Percentiles rank a stretch among this genome's conserved stretches.
Conservation (phyloP, 2,329 filamentous ascomycete genomes). For the Xylaria sp. region DNA sequence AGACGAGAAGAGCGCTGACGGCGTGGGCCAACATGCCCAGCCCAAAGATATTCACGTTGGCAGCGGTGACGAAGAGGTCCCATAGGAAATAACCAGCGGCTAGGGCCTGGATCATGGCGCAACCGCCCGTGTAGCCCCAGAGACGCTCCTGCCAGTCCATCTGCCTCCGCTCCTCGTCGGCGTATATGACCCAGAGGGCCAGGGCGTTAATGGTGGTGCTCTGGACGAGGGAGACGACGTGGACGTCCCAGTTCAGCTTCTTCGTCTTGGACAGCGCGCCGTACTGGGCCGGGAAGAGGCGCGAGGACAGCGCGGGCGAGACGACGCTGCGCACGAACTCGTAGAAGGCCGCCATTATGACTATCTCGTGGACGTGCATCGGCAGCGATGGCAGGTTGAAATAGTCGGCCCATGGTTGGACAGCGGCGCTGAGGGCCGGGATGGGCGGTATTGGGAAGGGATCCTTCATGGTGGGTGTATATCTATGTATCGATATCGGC, state of each 20-base stretch:
- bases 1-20: slow-evolving; percentile 77
- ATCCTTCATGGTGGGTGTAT: slow-evolving; percentile 69
- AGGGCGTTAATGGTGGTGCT: slow-evolving; percentile 76
- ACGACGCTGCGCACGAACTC: slow-evolving; percentile 73
- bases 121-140: slow-evolving; percentile 80
- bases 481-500: neutral
- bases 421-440: slow-evolving; percentile 66
- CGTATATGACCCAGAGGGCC: slow-evolving; percentile 78
- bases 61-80: slow-evolving; percentile 78
- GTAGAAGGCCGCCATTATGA: slow-evolving; percentile 75
- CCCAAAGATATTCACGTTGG: slow-evolving; percentile 78
- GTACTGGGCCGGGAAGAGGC: slow-evolving; percentile 73
- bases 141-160: slow-evolving; percentile 77
- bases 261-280: slow-evolving; percentile 69
- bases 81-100: slow-evolving; percentile 86
- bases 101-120: slow-evolving; percentile 79
- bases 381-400: slow-evolving; percentile 74
- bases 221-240: slow-evolving; percentile 86
- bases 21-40: slow-evolving; percentile 83
- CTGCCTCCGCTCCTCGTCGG: slow-evolving; percentile 72
- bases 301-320: slow-evolving; percentile 73
- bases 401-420: slow-evolving; percentile 72
- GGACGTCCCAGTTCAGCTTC: slow-evolving; percentile 84
- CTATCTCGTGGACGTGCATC: slow-evolving; percentile 80
- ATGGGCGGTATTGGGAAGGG: slow-evolving; percentile 74